Conservation (phyloP, 2,329 filamentous ascomycete species). For the Graphilbum sp. region DNA sequence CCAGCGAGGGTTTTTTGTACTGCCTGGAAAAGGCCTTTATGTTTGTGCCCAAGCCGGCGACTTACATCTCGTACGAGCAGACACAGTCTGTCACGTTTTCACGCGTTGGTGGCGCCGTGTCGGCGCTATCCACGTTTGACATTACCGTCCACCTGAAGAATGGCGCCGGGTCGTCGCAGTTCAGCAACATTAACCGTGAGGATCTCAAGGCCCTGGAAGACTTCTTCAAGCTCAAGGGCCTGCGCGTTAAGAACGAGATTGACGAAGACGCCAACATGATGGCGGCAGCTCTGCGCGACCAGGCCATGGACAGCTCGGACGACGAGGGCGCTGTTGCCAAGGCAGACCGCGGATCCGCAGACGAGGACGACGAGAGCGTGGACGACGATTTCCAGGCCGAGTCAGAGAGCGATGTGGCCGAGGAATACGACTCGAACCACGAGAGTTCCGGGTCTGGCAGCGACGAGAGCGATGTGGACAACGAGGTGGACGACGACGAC, state of each 20-base stretch:
- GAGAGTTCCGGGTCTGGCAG: constrained; percentile 65
- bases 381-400: constrained; percentile 94
- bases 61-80: constrained; percentile 92
- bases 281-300: constrained; percentile 67
- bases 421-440: constrained; percentile 86
- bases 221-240: constrained; percentile 91
- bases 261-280: constrained; percentile 76
- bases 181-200: constrained; percentile 98
- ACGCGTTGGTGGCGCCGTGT: constrained; percentile 83
- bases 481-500: constrained; percentile 30
- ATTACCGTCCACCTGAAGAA: constrained; percentile 86
- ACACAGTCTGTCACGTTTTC: constrained; percentile 87
- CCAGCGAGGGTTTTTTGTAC: constrained; percentile 93
- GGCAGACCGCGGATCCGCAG: constrained; percentile 74
- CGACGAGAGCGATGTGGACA: constrained; percentile 45
- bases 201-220: constrained; percentile 92
- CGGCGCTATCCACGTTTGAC: constrained; percentile 89
- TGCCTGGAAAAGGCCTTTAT: constrained; percentile 97
- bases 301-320: constrained; percentile 70
- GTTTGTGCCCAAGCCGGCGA: constrained; percentile 96
- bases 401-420: constrained; percentile 86
- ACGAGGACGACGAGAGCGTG: constrained; percentile 88
- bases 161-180: constrained; percentile 77
- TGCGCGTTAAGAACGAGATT: constrained; percentile 98
- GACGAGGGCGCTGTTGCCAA: constrained; percentile 58